Conservation (phyloP, 441 rosid species). For the California macrophylla region DNA sequence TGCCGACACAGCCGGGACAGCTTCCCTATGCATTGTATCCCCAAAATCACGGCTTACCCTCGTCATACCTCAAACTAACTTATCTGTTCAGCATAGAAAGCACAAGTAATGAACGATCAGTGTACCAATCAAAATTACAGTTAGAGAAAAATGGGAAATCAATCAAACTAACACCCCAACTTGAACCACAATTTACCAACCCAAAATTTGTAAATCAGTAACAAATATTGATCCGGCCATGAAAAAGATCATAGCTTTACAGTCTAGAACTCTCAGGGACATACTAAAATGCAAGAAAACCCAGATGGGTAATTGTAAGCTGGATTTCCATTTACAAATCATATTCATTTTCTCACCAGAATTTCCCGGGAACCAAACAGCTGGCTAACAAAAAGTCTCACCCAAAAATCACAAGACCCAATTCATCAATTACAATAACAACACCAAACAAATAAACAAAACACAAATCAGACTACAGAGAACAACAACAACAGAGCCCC, state of each 20-base stretch:
- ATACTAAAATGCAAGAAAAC: not conserved
- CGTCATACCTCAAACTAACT: constrained; percentile 45
- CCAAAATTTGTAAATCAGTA: constrained; percentile 9
- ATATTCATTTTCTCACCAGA: no score
- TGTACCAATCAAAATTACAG: constrained; percentile 17
- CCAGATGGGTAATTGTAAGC: not conserved
- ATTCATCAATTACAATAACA: no score
- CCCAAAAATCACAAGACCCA: no score
- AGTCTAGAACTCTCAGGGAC: not conserved
- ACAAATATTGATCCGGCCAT: no score
- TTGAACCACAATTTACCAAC: constrained; percentile 28
- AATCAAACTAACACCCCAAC: constrained; percentile 18
- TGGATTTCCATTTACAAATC: not conserved
- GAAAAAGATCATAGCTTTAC: not conserved
- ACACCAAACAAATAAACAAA: no score
- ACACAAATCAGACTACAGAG: no score
- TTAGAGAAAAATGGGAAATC: constrained; percentile 10
- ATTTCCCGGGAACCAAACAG: no score
- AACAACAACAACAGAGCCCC: no score
- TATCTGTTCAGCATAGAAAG: constrained; percentile 26
- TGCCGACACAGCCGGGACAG: constrained; percentile 60
- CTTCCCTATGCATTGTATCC: constrained; percentile 52
- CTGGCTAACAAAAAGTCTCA: no score
- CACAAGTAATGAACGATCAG: constrained; percentile 7
- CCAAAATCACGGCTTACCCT: constrained; percentile 60